phyloP scores from a whole-genome alignment of 179 eudicot genomes.

The Patellifolia procumbens region DNA sequence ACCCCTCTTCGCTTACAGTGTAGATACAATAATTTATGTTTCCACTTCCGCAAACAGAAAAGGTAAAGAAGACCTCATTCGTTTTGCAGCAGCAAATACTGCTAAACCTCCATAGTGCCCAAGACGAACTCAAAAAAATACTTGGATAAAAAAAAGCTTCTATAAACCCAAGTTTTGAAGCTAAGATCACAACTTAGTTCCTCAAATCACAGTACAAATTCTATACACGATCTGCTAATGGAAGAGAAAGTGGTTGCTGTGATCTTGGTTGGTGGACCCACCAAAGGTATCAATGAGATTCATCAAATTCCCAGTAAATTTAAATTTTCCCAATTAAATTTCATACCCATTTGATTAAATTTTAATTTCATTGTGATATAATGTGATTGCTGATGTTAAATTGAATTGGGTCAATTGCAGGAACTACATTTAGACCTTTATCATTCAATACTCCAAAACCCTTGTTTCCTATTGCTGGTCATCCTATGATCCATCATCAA shows the following conservation, averaged over 20 bases:
- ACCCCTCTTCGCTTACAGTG: no score
- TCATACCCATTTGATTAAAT: slow-evolving; percentile 15
- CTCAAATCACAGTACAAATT: not conserved
- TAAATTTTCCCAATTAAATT: slow-evolving; percentile 8
- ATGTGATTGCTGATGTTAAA: slow-evolving; percentile 5
- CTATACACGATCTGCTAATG: not conserved
- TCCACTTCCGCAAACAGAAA: not conserved
- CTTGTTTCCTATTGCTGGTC: slow-evolving; percentile 91
- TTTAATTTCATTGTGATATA: not conserved
- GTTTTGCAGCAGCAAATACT: not conserved
- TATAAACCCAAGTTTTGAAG: not conserved
- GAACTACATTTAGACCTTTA: slow-evolving; percentile 84
- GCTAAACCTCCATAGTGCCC: not conserved
- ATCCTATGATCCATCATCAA: slow-evolving; percentile 94
- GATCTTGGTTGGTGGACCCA: slow-evolving; percentile 88
- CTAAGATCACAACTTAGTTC: not conserved
- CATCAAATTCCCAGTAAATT: slow-evolving; percentile 19
- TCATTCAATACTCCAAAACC: slow-evolving; percentile 90
- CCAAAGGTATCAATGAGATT: slow-evolving; percentile 52
- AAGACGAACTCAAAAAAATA: not conserved
- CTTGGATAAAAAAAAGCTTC: not conserved
- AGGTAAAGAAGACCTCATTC: not conserved
- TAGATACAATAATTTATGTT: no score
- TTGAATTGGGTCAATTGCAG: slow-evolving; percentile 39
- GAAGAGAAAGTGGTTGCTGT: slow-evolving; percentile 82